Evolutionary conservation across 768 basidiomycete genomes (phyloP).

Genomic region (Leccinum boreale): DNA sequence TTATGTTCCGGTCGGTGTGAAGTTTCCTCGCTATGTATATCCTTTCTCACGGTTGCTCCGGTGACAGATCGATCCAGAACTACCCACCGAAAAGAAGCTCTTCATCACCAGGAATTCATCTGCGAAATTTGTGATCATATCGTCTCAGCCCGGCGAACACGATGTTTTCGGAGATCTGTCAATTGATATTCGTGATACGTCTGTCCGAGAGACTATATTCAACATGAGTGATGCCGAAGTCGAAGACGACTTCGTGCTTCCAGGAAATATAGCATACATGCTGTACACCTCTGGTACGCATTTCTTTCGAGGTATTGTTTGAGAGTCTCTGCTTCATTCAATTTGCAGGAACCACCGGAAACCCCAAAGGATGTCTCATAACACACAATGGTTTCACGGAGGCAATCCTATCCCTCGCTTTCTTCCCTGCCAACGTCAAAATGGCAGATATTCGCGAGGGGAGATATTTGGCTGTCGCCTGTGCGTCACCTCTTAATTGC

Average conservation of each 20-base stretch:
- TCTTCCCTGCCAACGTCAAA: slow-evolving; percentile 19
- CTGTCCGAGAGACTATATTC: slow-evolving; percentile 27
- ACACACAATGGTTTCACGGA: slow-evolving; percentile 34
- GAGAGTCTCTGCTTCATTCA: slow-evolving; percentile 10
- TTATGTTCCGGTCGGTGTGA: slow-evolving; percentile 44
- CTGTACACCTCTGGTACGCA: slow-evolving; percentile 47
- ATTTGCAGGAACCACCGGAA: slow-evolving; percentile 43
- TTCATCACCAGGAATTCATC: slow-evolving; percentile 44
- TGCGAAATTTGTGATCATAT: slow-evolving; percentile 41
- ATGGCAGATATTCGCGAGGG: slow-evolving; percentile 27
- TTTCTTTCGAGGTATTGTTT: background rate
- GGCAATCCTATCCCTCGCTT: slow-evolving; percentile 30
- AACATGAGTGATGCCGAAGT: slow-evolving; percentile 29
- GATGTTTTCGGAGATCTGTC: slow-evolving; percentile 20
- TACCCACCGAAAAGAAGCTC: slow-evolving; percentile 43
- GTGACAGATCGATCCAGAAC: slow-evolving; percentile 49
- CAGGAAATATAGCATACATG: slow-evolving; percentile 39
- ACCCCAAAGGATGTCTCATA: slow-evolving; percentile 49
- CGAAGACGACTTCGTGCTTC: slow-evolving; percentile 20
- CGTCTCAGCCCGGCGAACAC: slow-evolving; percentile 11
- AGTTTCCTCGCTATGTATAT: slow-evolving; percentile 7
- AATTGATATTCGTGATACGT: slow-evolving; percentile 18
- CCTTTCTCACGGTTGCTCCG: background rate
- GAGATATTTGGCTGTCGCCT: slow-evolving; percentile 42
- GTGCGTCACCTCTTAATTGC: slow-evolving; percentile 26